These are phyloP conservation scores for Solanum clarkiae DNA, from an alignment of 257 asterid species.

Conservation along the genomic window DNA sequence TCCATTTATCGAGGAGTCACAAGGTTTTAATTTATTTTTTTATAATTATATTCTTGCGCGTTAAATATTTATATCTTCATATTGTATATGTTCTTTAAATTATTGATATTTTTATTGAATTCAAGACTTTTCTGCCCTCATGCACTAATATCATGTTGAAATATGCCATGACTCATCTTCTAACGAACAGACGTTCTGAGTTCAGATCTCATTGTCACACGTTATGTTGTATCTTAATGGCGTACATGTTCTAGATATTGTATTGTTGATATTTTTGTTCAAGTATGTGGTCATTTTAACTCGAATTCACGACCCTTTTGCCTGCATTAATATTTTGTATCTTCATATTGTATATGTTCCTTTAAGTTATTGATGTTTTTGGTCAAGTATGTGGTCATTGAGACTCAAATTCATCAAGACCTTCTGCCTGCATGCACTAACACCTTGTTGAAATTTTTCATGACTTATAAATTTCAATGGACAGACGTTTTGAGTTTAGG, in stretches of 20 bases:
- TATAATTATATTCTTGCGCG: background rate
- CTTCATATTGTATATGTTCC: background rate
- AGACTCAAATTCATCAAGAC: background rate
- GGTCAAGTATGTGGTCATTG: background rate
- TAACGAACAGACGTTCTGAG: fast-evolving
- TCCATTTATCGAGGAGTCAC: conserved; percentile 78
- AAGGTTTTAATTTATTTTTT: conserved; percentile 21
- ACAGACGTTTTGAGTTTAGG: too few relatives aligned
- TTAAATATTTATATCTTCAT: background rate
- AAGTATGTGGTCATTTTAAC: background rate
- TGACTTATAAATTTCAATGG: fast-evolving
- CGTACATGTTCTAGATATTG: background rate
- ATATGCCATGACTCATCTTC: background rate
- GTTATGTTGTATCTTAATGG: background rate
- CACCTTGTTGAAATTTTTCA: background rate
- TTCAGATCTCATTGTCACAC: fast-evolving
- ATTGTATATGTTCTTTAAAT: background rate
- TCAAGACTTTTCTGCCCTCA: background rate
- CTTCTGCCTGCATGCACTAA: background rate
- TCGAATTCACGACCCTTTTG: background rate
- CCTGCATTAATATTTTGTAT: background rate
- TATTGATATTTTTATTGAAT: background rate
- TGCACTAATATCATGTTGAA: background rate
- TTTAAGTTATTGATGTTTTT: background rate
- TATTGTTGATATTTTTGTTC: background rate